Base-by-base conservation (phyloP, 2,329 filamentous ascomycete genomes). In the Beauveria bassiana region DNA sequence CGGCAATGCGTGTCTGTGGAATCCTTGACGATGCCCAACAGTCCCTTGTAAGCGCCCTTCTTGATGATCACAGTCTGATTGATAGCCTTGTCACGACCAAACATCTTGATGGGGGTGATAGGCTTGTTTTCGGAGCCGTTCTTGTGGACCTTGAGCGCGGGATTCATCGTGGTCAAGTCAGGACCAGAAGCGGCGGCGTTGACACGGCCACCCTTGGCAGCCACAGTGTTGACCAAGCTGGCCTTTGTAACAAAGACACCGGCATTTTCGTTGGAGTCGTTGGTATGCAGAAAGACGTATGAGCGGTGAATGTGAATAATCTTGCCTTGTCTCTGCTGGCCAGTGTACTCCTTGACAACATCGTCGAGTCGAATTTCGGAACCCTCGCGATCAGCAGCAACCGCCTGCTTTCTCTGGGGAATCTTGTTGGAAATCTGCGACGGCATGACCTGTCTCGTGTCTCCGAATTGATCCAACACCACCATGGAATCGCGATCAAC, bases 11-110 rank as follows among this genome's bases (percentile, higher is more conserved):
- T 85, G 68, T 96, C 93, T 7, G 91, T 96, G 1, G 93, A 89
- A 71, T 98, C 93, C 72, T 96, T 97, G 68, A 99, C 93, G 66
- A 97, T 96, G 68, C 95, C 95, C 47, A 98, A 79, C 49, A 97
- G 81, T 61, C 93, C 93, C 76, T 99, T 99, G 79, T 93, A 92
- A 24, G 89, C 86, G 31, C 95, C 95, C 71, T 88, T 91, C 62
- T 87, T 86, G 70, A 98, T 89, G 57, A 88, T 91, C 50, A 98
- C 92, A 0, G 92, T 97, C 77, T 96, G 93, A 49, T 93, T 93
- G 65, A 98, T 86, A 31, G 95, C 81, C 61, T 86, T 86, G 73
- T 99, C 95, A 45, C 92, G 86, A 24, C 89, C 86, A 68, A 91
- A 91, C 58, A 86, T 84, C 72, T 88, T 89, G 46, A 89, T 89